Base-by-base conservation (phyloP, 495 filamentous ascomycete species). In the Stereocaulon alpinum region DNA sequence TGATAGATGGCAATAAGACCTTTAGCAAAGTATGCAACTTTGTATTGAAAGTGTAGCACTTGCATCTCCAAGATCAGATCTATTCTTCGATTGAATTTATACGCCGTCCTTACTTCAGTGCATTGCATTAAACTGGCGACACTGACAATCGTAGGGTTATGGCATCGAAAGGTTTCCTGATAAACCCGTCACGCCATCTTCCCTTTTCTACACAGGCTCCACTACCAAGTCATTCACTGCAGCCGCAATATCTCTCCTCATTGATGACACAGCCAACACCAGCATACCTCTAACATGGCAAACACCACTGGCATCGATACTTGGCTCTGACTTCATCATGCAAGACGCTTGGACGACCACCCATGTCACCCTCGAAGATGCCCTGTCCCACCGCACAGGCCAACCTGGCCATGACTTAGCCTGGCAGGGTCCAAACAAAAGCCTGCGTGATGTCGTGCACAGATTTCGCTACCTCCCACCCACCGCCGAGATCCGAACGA, bases 221-320 rank as follows among this genome's bases (percentile, higher is more conserved):
- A 83, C 80, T 1, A 82, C 78, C 24, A 83, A 84, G 65, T 77
- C 79, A 1, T 81, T 81, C 68, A 79, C 76, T 10, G 74, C 74
- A 1, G 77, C 81, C 12, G 68, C 71, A 27, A 61, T 79, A 0
- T 75, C 78, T 3, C 64, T 77, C 3, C 68, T 76, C 0, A 73
- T 83, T 45, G 70, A 75, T 17, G 72, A 76, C 12, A 68, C 68
- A 43, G 63, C 63, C 32, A 51, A 62, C 14, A 64, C 64, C 12
- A 18, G 63, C 5, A 62, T 67, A 3, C 66, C 72, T 5, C 64
- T 83, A 43, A 61, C 70, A 53, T 84, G 76, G 69, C 67, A 71
- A 5, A 82, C 80, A 1, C 74, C 77, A 7, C 63, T 84, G 24
- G 60, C 72, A 18, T 63, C 71, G 12, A 56, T 84, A 6, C 75